Percentiles rank a stretch among this genome's conserved stretches.
phyloP scores from a whole-genome alignment of 176 grass and related monocot genomes.

The Oryza longistaminata region DNA sequence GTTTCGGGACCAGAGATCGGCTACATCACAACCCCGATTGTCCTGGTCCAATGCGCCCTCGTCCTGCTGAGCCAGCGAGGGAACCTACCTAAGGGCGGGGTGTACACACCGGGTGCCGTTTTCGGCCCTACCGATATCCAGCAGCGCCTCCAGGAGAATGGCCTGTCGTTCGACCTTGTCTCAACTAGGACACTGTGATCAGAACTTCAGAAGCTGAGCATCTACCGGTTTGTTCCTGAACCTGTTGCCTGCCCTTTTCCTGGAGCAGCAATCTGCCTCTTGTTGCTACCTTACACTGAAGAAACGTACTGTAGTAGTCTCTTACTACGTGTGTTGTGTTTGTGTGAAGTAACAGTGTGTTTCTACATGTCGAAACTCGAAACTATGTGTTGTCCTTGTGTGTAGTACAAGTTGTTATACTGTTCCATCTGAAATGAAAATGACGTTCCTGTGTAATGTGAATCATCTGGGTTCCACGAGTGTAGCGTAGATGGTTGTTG shows the following conservation, averaged over 20 bases:
- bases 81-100: constrained; percentile 76
- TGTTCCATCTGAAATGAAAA: background rate
- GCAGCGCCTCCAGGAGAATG: constrained; percentile 69
- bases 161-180: constrained; percentile 67
- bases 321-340: background rate
- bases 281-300: background rate
- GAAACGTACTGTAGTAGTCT: background rate
- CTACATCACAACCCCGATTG: constrained; percentile 75
- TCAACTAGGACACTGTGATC: constrained; percentile 26
- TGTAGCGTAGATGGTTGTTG: background rate
- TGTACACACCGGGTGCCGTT: constrained; percentile 58
- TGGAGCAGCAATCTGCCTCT: background rate
- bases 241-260: background rate
- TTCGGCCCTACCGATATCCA: constrained; percentile 85
- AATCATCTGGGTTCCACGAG: background rate
- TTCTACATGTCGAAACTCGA: background rate
- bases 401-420: too few species aligned
- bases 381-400: background rate
- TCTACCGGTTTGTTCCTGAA: background rate
- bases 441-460: background rate
- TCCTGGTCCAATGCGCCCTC: constrained; percentile 74
- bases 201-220: background rate
- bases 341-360: constrained; percentile 2
- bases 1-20: constrained; percentile 78
- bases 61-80: constrained; percentile 61